Evolutionary conservation across 768 basidiomycete species (phyloP), one percentile per base, ranked within the genome.

Genomic region (Tylopilus intermedius): DNA sequence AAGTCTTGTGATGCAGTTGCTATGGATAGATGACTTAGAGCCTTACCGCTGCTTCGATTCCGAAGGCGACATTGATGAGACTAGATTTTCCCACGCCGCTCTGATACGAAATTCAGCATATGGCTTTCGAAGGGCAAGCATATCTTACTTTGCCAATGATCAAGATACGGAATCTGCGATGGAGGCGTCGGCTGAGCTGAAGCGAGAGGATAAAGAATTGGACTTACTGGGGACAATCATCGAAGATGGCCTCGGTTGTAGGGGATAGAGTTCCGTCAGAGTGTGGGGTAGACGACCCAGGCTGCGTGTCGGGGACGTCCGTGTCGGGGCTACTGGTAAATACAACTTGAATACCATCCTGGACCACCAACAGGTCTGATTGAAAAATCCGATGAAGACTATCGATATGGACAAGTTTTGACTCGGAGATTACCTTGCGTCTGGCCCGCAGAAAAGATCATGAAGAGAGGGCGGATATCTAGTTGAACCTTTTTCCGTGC

Each of bases 151-250:
- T 51, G 4, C 51, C 50, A 9, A 51, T 51, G 6, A 45, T 43
- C 27, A 51, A 30, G 37, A 51, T 51, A 22, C 44, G 50, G 37
- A 51, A 51, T 10, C 50, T 50, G 13, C 4, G 13, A 33, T 42
- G 4, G 3, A 49, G 24, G 3, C 5, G 22, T 49, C 30, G 30
- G 30, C 15, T 26, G 33, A 24, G 5, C 13, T 2, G 24, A 42
- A 4, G 4, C 18, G n/a, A 4, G 1, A 7, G 3, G 22, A 43
- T 33, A 0, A 15, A n/a, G 8, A 1, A 26, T 38, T 8, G 37
- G 15, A 42, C 49, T 24, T 24, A 50, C 49, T 10, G 22, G 1
- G 40, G 49, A 8, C 49, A 42, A 10, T 26, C 22, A 2, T 50
- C 29, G 10, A 50, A 30, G 22, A 50, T 50, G 15, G 22, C 8